phyloP scores from a whole-genome alignment of 208 protist species.

The Wallacemonas sp. region DNA sequence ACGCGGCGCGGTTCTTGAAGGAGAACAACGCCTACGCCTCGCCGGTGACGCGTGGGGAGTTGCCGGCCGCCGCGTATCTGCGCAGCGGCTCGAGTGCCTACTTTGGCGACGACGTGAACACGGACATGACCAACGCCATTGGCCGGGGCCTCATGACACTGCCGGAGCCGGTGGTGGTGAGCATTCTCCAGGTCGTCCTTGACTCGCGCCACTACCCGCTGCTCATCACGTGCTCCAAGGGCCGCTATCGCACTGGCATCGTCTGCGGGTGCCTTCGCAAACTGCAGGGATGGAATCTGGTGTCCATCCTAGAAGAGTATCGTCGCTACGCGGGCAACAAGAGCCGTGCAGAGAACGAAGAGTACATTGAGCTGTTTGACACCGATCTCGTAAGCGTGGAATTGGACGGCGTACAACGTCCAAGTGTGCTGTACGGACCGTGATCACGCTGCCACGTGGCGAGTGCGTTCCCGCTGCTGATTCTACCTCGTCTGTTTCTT shows the following conservation, averaged over 20 bases:
- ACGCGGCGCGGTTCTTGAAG: conserved; percentile 46
- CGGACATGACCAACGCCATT: conserved; percentile 10
- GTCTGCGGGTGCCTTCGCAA: conserved; percentile 98
- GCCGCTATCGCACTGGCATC: conserved; percentile 96
- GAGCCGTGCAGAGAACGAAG: conserved; percentile 96
- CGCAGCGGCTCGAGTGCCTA: conserved; percentile 1
- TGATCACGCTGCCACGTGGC: too few relatives aligned
- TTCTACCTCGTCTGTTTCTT: too few relatives aligned
- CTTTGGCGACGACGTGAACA: not conserved
- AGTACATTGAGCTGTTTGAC: conserved; percentile 99
- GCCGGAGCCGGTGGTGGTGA: conserved; percentile 87
- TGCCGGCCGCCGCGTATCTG: not conserved
- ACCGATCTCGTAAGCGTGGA: conserved; percentile 95
- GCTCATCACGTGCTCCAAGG: conserved; percentile 96
- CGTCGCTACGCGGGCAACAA: conserved; percentile 93
- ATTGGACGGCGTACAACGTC: conserved; percentile 43
- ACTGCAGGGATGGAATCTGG: conserved; percentile 98
- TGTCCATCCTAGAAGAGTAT: conserved; percentile 98
- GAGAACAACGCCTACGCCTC: conserved; percentile 28
- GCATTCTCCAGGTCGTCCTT: conserved; percentile 94
- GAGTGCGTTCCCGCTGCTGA: too few relatives aligned
- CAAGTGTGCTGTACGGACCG: conserved; percentile 68
- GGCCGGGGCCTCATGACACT: conserved; percentile 70
- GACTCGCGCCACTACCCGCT: conserved; percentile 96
- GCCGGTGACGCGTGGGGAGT: not conserved